These are phyloP conservation scores for Penicillium canariense DNA, from an alignment of 495 filamentous ascomycete genomes.

Conservation along the genomic window DNA sequence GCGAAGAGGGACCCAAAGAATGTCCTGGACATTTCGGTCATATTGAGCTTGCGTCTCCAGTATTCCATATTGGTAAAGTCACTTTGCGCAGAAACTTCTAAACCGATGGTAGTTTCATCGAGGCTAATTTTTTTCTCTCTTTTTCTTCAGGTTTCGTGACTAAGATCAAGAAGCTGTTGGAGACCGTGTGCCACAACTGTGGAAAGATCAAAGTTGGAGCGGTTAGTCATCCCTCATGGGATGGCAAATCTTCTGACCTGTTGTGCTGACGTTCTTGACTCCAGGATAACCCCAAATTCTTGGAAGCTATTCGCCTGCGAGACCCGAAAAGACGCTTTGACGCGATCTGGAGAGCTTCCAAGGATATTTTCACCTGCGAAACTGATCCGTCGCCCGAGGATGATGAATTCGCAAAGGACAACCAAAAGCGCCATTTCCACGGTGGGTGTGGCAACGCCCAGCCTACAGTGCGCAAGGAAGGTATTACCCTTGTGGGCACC, in stretches of 20 bases:
- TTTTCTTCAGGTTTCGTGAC: conserved; percentile 75
- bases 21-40: conserved; percentile 98
- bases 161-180: conserved; percentile 96
- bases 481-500: conserved; percentile 75
- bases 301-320: conserved; percentile 73
- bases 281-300: conserved; percentile 80
- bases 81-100: conserved; percentile 23
- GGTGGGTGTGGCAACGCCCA: conserved; percentile 93
- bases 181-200: conserved; percentile 98
- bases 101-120: neutral
- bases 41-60: conserved; percentile 91
- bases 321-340: conserved; percentile 94
- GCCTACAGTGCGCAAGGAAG: conserved; percentile 79
- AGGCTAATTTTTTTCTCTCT: conserved; percentile 34
- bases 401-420: conserved; percentile 56
- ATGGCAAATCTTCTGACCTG: conserved; percentile 48
- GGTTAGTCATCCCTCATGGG: conserved; percentile 72
- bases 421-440: conserved; percentile 55
- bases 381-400: conserved; percentile 63
- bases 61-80: conserved; percentile 72
- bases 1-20: conserved; percentile 87
- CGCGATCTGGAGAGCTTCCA: conserved; percentile 82
- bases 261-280: conserved; percentile 60
- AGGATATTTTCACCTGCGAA: conserved; percentile 79
- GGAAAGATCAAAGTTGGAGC: conserved; percentile 90